phyloP scores from a whole-genome alignment of 257 asterid species.

The Solanum appendiculatum region DNA sequence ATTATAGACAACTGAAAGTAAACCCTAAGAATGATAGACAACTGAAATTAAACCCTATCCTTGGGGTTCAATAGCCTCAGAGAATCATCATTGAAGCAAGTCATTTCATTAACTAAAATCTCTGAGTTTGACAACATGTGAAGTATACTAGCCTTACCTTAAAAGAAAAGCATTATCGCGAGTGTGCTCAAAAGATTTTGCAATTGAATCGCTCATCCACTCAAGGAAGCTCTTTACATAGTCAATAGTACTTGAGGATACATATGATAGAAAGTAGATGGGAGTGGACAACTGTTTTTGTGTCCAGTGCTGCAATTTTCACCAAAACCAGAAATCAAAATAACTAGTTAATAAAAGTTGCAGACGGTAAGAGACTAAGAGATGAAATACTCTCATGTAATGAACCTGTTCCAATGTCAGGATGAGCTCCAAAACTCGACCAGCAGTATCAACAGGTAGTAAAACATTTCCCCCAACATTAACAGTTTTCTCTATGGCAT shows the following conservation, averaged over 20 bases:
- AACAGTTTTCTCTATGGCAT: conserved; percentile 57
- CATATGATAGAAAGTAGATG: conserved; percentile 75
- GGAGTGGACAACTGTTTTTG: conserved; percentile 63
- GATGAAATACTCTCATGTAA: conserved; percentile 1
- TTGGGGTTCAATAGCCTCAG: background rate
- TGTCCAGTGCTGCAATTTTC: conserved; percentile 80
- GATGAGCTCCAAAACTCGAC: conserved; percentile 89
- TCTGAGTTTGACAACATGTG: background rate
- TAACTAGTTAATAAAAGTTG: background rate
- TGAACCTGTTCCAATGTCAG: conserved; percentile 76
- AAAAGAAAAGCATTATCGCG: conserved; percentile 88
- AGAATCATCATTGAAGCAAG: background rate
- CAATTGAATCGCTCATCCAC: conserved; percentile 97
- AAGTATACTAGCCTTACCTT: conserved; percentile 45
- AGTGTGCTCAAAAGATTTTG: conserved; percentile 90
- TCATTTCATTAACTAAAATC: background rate
- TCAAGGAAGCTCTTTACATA: conserved; percentile 93
- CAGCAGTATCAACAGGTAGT: conserved; percentile 94
- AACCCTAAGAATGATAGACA: background rate
- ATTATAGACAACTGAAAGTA: background rate
- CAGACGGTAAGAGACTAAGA: background rate
- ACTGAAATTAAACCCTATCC: background rate
- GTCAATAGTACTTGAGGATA: conserved; percentile 88
- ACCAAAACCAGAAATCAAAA: background rate
- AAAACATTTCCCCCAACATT: conserved; percentile 76